phyloP scores from a whole-genome alignment of 176 grass and related monocot species.

The Triticum monococcum region DNA sequence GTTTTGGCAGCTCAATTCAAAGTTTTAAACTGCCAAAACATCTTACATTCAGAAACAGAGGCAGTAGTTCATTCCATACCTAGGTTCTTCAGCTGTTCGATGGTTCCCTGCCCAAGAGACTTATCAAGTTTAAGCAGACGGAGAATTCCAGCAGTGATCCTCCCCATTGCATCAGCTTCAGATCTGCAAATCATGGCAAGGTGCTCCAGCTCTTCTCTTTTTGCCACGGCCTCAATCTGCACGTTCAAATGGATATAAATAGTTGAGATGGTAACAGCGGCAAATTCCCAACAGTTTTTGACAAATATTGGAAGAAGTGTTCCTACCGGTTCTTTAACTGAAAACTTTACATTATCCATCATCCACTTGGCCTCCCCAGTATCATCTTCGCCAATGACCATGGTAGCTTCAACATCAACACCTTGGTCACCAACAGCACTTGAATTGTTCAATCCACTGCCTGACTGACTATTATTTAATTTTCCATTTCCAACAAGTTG shows the following conservation, averaged over 20 bases:
- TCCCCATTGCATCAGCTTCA: constrained; percentile 93
- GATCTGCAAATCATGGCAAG: constrained; percentile 75
- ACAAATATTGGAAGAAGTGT: constrained; percentile 14
- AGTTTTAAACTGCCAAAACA: too few relatives aligned
- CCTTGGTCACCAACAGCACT: constrained; percentile 56
- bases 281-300: constrained; percentile 18
- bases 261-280: constrained; percentile 17
- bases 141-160: constrained; percentile 90
- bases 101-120: constrained; percentile 83
- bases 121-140: constrained; percentile 92
- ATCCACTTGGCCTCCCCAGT: constrained; percentile 75
- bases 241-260: constrained; percentile 14
- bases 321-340: constrained; percentile 87
- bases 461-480: constrained; percentile 37
- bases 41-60: too few relatives aligned
- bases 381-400: constrained; percentile 60
- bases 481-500: constrained; percentile 34
- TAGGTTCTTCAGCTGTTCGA: constrained; percentile 84
- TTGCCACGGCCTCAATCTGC: constrained; percentile 93
- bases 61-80: constrained; percentile 48
- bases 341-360: constrained; percentile 94
- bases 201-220: constrained; percentile 90
- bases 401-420: constrained; percentile 76
- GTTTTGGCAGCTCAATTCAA: too few relatives aligned
- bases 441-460: constrained; percentile 14